phyloP scores from a whole-genome alignment of 164 flowering plant species.

The Protea cynaroides region DNA sequence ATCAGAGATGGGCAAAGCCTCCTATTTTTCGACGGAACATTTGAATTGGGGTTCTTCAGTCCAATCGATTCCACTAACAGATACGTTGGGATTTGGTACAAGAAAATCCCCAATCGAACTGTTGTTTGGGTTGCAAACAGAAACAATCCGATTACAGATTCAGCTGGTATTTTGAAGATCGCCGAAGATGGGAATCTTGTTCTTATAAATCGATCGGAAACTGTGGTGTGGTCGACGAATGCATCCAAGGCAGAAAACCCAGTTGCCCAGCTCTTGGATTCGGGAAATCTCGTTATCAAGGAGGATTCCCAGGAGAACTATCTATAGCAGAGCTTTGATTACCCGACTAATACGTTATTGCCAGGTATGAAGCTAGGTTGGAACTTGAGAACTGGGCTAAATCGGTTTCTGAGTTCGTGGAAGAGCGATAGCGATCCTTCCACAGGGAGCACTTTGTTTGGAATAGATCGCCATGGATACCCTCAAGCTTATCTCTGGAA shows the following conservation, averaged over 20 bases:
- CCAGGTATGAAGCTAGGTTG: conserved; percentile 22
- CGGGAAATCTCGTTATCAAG: conserved; percentile 18
- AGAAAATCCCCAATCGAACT: conserved; percentile 15
- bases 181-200: conserved; percentile 23
- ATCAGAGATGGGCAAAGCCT: conserved; percentile 14
- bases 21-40: conserved; percentile 2
- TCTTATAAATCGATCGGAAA: conserved; percentile 10
- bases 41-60: conserved; percentile 20
- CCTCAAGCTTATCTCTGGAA: conserved; percentile 16
- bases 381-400: conserved; percentile 10
- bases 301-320: conserved; percentile 1
- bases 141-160: conserved; percentile 34
- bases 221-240: conserved; percentile 24
- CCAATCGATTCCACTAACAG: conserved; percentile 11
- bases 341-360: conserved; percentile 17
- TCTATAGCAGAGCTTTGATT: conserved; percentile 30
- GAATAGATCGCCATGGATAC: conserved; percentile 19
- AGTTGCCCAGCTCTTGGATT: conserved; percentile 18
- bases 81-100: conserved; percentile 21
- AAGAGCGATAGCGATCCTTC: conserved; percentile 30
- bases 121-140: conserved; percentile 65
- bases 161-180: conserved; percentile 27
- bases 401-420: conserved; percentile 26
- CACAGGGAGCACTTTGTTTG: conserved; percentile 12
- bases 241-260: conserved; percentile 8